These are phyloP conservation scores for Gorgonomyces haynaldii DNA, from an alignment of 192 early-diverging fungal genomes.

Conservation along the genomic window DNA sequence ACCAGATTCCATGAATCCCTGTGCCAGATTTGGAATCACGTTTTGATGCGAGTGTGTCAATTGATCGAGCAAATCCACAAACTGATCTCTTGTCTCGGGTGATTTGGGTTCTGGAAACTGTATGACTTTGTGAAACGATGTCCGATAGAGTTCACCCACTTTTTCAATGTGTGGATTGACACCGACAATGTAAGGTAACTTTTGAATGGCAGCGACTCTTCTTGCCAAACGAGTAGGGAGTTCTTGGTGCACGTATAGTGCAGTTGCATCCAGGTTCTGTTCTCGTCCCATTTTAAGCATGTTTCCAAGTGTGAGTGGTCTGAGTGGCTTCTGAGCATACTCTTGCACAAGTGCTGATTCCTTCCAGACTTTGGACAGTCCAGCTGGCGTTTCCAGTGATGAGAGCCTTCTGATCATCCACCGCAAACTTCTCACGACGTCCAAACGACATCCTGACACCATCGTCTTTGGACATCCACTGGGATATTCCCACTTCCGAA, in stretches of 20 bases:
- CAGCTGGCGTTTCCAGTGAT: too few relatives aligned
- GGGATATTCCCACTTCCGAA: too few relatives aligned
- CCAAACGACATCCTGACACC: too few relatives aligned
- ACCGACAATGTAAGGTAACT: slow-evolving; percentile 89
- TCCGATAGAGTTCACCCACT: slow-evolving; percentile 70
- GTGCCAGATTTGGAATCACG: slow-evolving; percentile 82
- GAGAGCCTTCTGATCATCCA: too few relatives aligned
- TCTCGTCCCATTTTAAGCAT: slow-evolving; percentile 61
- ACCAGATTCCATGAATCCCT: slow-evolving; percentile 82
- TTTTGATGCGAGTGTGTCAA: slow-evolving; percentile 68
- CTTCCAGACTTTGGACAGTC: slow-evolving; percentile 3
- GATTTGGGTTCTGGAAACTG: slow-evolving; percentile 50
- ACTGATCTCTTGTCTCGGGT: slow-evolving; percentile 47
- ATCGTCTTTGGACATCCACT: too few relatives aligned
- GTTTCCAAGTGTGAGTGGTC: slow-evolving; percentile 64
- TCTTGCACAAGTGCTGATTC: slow-evolving; percentile 2
- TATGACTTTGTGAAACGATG: slow-evolving; percentile 43
- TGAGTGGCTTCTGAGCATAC: slow-evolving; percentile 38
- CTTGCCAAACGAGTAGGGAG: slow-evolving; percentile 82
- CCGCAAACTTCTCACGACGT: too few relatives aligned
- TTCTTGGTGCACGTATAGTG: slow-evolving; percentile 41
- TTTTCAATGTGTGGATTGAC: slow-evolving; percentile 84
- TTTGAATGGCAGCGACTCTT: slow-evolving; percentile 77
- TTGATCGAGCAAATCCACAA: slow-evolving; percentile 56
- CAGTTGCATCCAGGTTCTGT: slow-evolving; percentile 35